Base-by-base conservation (phyloP, 805 yeast species). In the Candida cerambycidarum region DNA sequence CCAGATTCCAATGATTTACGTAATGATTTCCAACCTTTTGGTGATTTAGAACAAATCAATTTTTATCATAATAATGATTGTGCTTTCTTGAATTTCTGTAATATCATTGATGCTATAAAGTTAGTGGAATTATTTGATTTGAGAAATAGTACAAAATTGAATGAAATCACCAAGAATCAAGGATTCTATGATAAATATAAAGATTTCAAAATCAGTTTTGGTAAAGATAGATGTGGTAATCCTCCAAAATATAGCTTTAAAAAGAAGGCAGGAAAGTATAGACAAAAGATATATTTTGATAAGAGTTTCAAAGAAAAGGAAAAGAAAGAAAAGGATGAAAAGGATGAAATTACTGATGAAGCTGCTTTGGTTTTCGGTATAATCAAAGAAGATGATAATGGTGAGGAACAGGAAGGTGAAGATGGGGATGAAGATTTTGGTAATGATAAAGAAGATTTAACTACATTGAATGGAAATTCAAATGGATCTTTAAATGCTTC, bases 151-250 rank as follows among this genome's bases (percentile, higher is more conserved):
- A 56, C 62, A 3, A 57, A 58, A 15, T 63, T 75, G 29, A 71
- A 71, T 40, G 61, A 55, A 12, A 58, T 64, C 7, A 75, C 63
- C n/a, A 52, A 53, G 10, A 62, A 61, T 5, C 42, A 42, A 3
- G 32, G 25, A 14, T 58, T 68, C 40, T 69, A 56, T 45, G 62
- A 71, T 24, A 73, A 71, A 50, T 85, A 85, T 54, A 53, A 54
- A 32, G 65, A 71, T 4, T 78, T 80, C 52, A 79, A 80, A 46
- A 79, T 85, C 34, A 76, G 79, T 38, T 85, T 75, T 61, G 95
- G 89, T 35, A 83, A 83, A 54, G 95, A 85, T 62, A 72, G 95
- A 56, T 85, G 95, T 66, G 95, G 85, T 2, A 84, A 84, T 55
- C 87, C 77, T 24, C 83, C 80, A 45, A 84, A 77, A 64, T 70